Base-by-base conservation (phyloP, 2,329 filamentous ascomycete species). In the Leptosphaerulina australis region DNA sequence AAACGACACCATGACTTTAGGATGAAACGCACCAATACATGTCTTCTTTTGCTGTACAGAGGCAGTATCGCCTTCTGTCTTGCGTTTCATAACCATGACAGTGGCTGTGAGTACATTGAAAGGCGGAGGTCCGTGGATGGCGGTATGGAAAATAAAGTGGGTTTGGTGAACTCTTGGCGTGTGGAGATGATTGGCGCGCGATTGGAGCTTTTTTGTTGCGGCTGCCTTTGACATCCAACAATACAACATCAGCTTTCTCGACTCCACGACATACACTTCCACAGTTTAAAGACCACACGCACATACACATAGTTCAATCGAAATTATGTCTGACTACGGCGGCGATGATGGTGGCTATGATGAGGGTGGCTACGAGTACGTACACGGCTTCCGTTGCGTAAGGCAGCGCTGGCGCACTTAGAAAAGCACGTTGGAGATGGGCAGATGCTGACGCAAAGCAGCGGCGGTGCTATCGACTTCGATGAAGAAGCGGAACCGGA, bases 401-500 rank as follows among this genome's bases (percentile, higher is more conserved):
- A 15, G 36, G 38, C 50, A 53, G 37, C 41, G 24, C 18, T n/a
- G 44, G 47, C 57, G 57, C 56, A 56, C 30, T 14, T 14, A 18
- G 7, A 7, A 9, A 1, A 14, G 28, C 37, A 28, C 21, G 24
- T 30, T 22, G 37, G 33, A 20, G 29, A 18, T 14, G 25, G 14
- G 43, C 26, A 36, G 15, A 35, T 2, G 38, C 66, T 68, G 41
- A 66, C 56, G 11, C 17, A 18, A 20, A 44, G 18, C 51, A 66
- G 57, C 48, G 66, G 80, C 63, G 78, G 80, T 58, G 56, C 56
- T 22, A 55, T 62, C 37, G 58, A 64, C 66, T 88, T 85, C 62
- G 86, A 88, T 67, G 69, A 71, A 52, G 84, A 88, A 66, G 82
- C 84, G 12, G 81, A 83, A 64, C 77, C 79, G 56, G 74, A 78